phyloP scores from a whole-genome alignment of 2,329 filamentous ascomycete species.

The Fusarium sp. region DNA sequence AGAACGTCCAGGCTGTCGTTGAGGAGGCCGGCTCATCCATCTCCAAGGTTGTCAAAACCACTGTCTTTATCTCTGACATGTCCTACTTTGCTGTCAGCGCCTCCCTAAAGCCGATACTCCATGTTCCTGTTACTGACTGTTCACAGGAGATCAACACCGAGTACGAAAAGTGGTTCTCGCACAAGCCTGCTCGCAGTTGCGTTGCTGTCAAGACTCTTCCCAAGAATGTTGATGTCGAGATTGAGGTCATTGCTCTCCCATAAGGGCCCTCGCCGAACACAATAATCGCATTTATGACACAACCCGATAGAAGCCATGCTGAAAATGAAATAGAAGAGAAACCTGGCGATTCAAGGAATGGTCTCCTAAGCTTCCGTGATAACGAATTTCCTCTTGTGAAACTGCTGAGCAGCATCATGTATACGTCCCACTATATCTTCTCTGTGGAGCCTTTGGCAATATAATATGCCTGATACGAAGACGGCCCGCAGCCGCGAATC shows the following conservation, averaged over 20 bases:
- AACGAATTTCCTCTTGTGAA: neutral
- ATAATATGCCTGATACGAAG: neutral
- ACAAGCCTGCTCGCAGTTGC: slow-evolving; percentile 90
- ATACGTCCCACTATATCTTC: neutral
- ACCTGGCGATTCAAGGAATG: too few relatives aligned
- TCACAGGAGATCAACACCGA: slow-evolving; percentile 82
- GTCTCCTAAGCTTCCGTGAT: too few relatives aligned
- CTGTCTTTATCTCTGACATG: slow-evolving; percentile 94
- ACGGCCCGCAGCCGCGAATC: neutral
- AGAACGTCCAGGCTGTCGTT: slow-evolving; percentile 88
- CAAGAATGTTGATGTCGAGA: slow-evolving; percentile 88
- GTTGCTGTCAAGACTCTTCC: slow-evolving; percentile 91
- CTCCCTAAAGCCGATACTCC: neutral
- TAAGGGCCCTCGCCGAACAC: slow-evolving; percentile 50
- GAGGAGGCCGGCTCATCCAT: slow-evolving; percentile 84
- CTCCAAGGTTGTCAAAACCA: slow-evolving; percentile 88
- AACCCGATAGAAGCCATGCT: slow-evolving; percentile 1
- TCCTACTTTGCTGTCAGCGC: slow-evolving; percentile 76
- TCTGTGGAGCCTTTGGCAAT: neutral
- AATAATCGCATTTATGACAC: neutral
- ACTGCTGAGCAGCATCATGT: neutral
- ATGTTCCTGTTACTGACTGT: neutral
- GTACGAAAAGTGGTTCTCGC: slow-evolving; percentile 85
- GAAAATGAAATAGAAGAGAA: neutral
- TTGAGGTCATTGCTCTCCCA: slow-evolving; percentile 85